These are phyloP conservation scores for Phtheirospermum japonicum DNA, from an alignment of 257 asterid genomes.

Conservation along the genomic window DNA sequence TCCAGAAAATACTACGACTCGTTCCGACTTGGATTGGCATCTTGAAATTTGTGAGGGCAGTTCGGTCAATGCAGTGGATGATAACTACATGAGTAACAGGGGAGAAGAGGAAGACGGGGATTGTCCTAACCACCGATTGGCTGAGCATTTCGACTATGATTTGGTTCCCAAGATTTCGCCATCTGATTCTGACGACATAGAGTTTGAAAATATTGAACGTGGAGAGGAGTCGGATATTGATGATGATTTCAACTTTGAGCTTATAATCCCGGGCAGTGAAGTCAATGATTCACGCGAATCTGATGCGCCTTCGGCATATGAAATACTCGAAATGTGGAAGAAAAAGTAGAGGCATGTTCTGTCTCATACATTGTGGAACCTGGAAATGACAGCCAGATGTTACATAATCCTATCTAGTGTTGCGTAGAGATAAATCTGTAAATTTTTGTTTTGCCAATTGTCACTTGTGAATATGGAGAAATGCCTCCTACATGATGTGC, in stretches of 20 bases:
- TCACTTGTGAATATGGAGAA: too few relatives aligned
- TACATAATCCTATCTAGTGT: too few relatives aligned
- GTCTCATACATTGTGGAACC: not conserved
- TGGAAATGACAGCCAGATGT: too few relatives aligned
- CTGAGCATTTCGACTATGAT: conserved; percentile 28
- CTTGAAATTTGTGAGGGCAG: conserved; percentile 9
- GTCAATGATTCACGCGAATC: conserved; percentile 33
- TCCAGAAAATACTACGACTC: conserved; percentile 12
- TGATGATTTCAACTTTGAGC: conserved; percentile 39
- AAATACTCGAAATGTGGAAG: conserved; percentile 77
- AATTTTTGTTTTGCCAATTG: too few relatives aligned
- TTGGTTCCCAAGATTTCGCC: conserved; percentile 19
- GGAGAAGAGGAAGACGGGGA: conserved; percentile 7
- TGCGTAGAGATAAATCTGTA: too few relatives aligned
- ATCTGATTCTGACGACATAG: conserved; percentile 23
- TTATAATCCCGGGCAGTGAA: conserved; percentile 32
- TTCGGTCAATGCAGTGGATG: not conserved
- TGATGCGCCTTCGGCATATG: conserved; percentile 58
- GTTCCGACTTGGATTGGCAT: conserved; percentile 13
- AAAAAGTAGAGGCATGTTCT: conserved; percentile 30
- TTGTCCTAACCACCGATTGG: not conserved
- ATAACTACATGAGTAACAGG: not conserved
- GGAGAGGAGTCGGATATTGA: conserved; percentile 34
- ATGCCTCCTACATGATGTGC: too few relatives aligned
- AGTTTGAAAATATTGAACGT: conserved; percentile 25